A percentile compares a stretch with the other conserved stretches of the same genome.
These are phyloP conservation scores for Aspergillus amoenus DNA, from an alignment of 2,329 filamentous ascomycete species.

Conservation along the genomic window DNA sequence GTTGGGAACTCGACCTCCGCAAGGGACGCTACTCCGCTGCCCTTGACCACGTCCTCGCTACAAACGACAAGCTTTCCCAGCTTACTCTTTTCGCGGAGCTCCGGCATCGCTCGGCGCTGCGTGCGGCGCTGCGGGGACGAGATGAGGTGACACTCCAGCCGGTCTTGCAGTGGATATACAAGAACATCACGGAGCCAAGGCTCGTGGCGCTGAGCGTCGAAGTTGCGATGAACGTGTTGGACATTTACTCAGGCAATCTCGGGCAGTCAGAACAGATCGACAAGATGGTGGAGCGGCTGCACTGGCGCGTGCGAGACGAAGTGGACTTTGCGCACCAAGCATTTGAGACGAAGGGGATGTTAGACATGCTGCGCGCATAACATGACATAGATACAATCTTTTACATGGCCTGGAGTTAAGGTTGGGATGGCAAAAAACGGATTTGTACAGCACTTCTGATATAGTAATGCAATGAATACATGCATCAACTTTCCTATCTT, in stretches of 20 bases:
- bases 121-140: constrained; percentile 74
- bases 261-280: constrained; percentile 73
- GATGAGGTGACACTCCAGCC: constrained; percentile 81
- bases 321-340: constrained; percentile 83
- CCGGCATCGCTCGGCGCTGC: constrained; percentile 81
- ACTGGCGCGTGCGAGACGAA: constrained; percentile 69
- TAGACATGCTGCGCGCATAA: constrained; percentile 65
- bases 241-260: constrained; percentile 81
- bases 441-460: constrained; percentile 6
- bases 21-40: constrained; percentile 74
- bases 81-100: constrained; percentile 81
- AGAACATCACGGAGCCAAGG: constrained; percentile 77
- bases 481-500: not conserved
- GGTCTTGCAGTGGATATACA: constrained; percentile 77
- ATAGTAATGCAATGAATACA: constrained; percentile 3
- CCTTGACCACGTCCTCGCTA: constrained; percentile 73
- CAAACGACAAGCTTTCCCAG: constrained; percentile 58
- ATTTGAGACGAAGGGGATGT: constrained; percentile 79
- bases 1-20: constrained; percentile 80
- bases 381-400: not conserved
- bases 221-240: constrained; percentile 75
- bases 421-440: constrained; percentile 7
- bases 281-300: constrained; percentile 66
- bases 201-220: constrained; percentile 81
- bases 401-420: constrained; percentile 8